Base-by-base conservation (phyloP, 2,329 filamentous ascomycete genomes). In the Apiospora saccharicola region DNA sequence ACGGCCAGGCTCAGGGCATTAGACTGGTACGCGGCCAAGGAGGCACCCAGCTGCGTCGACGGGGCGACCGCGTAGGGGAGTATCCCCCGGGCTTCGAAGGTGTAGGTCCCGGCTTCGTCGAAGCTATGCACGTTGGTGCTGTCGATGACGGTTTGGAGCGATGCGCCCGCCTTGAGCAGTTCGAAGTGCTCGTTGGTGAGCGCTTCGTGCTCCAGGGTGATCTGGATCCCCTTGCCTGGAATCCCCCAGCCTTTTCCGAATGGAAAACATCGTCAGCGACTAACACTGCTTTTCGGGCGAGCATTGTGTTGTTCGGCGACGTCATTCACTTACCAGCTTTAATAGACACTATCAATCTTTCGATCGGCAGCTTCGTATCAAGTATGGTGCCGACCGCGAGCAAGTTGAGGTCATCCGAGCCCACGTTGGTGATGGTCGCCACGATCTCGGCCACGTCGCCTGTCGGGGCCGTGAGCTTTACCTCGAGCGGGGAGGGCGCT, bases 381-480 rank as follows among this genome's bases (percentile, higher is more conserved):
- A 78, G 73, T 14, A 78, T 70, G 19, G 76, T 77, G 34, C 77
- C 76, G 26, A 77, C 71, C 41, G 72, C 76, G 49, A 78, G 49
- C 41, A 78, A 67, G 26, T 75, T 78, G 8, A 78, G 74, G 34
- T 78, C 74, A 16, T 49, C 47, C 8, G 73, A 30, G 10, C 76
- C 75, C 22, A 69, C 67, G 14, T 78, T 78, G 57, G 68, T 75
- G 53, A 77, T 74, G 19, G 72, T 77, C 8, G 74, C 76, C 30
- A 76, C 61, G n/a, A 76, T 68, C 53, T 76, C 74, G 47, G 71
- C 74, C 26, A 68, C 74, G 4, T 61, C 70, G 10, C 67, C 68
- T 0, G 67, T 69, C 3, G 61, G 53, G 26, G 73, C 69, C 44
- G 57, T 44, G 16, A 76, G 70, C 24, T 70, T 74, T 26, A 75